Evolutionary conservation across 441 rosid species (phyloP), one percentile per base, ranked within the genome.

Genomic region (Arabidopsis hybrid): DNA sequence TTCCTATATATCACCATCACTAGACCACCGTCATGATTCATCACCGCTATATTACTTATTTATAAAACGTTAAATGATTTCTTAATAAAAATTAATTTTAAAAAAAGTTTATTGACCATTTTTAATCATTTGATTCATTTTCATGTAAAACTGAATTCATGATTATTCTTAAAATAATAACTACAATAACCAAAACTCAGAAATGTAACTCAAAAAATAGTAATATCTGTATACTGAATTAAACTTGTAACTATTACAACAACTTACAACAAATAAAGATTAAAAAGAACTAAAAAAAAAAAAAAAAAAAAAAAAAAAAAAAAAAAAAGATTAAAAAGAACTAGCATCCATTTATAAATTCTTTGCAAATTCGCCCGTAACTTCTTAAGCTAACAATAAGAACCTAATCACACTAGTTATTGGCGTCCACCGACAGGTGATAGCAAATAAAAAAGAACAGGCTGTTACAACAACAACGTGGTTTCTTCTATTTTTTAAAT

Each of bases 381-480:
- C 46, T 69, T 62, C 0, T 38, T 0, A 63, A 29, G 8, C 1
- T 55, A 6, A 26, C 36, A 29, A 38, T 36, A 17, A 46, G 45
- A 46, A 38, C 70, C 65, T 13, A 13, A 49, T 47, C 8, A 62
- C 56, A 32, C 50, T 53, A 46, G 57, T 10, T 1, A 0, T 50
- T 47, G 21, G 32, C 6, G 59, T 39, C 42, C 72, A 76, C 80
- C 76, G 80, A 76, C 76, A 65, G 29, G 35, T 68, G 45, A 61
- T 68, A 17, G 32, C 14, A 5, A 42, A 42, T 8, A 46, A 42
- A 21, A 61, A 58, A 56, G 42, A 10, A 72, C 69, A 77, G 77
- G 69, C 73, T 77, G 77, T 72, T 72, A 59, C 47, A 18, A 62
- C 74, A 35, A 60, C 71, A 70, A 64, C 75, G 56, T 65, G 67